Percentiles rank a stretch among this genome's conserved stretches.
phyloP scores from a whole-genome alignment of 179 eudicot genomes.

The Patellifolia procumbens region DNA sequence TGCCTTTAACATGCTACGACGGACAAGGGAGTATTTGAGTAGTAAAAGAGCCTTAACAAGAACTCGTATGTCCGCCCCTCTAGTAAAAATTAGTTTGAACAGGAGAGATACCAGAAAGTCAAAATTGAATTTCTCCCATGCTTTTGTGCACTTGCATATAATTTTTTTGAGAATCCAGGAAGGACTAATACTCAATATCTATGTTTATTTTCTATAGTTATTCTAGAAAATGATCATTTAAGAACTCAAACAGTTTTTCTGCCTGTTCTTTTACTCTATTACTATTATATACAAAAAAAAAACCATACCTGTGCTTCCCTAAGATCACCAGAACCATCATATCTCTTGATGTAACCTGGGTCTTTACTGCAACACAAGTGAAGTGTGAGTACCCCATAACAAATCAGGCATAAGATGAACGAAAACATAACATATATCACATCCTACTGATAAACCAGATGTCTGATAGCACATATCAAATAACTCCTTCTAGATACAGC shows the following conservation, averaged over 20 bases:
- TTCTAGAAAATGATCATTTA: background rate
- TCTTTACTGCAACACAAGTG: constrained; percentile 62
- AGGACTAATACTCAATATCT: background rate
- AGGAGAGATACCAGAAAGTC: background rate
- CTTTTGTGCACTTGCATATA: background rate
- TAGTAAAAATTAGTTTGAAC: background rate
- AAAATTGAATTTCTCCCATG: background rate
- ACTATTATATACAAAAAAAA: background rate
- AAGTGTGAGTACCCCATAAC: background rate
- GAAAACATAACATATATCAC: background rate
- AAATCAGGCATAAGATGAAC: background rate
- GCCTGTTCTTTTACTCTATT: no score
- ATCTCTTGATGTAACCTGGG: constrained; percentile 77
- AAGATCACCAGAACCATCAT: constrained; percentile 33
- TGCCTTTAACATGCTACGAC: background rate
- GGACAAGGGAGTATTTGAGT: background rate
- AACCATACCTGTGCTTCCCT: constrained; percentile 56
- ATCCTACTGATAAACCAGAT: background rate
- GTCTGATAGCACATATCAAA: background rate
- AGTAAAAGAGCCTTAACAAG: background rate
- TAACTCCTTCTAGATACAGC: background rate
- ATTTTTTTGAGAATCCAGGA: background rate
- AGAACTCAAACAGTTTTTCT: background rate
- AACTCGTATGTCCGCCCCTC: background rate
- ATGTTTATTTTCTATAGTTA: background rate